Conservation (phyloP, 257 asterid genomes). For the Solanum pimpinellifolium region DNA sequence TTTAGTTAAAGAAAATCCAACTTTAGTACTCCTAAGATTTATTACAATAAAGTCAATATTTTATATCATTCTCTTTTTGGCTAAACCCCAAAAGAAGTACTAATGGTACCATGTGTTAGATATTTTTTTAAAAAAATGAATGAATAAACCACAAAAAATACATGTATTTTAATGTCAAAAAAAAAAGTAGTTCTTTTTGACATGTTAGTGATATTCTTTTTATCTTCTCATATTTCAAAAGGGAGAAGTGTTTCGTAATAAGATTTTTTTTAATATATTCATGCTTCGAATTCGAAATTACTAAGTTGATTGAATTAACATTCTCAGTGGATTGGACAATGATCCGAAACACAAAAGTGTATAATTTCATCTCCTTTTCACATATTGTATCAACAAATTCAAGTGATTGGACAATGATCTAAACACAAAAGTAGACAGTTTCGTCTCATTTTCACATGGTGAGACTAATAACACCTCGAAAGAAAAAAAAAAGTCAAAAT, state of each 20-base stretch:
- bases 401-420: too few relatives aligned
- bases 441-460: neutral
- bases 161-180: neutral
- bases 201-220: neutral
- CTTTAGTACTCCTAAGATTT: neutral
- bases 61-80: neutral
- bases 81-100: neutral
- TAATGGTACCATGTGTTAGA: neutral
- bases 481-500: neutral
- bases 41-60: neutral
- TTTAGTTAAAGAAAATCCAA: neutral
- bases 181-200: neutral
- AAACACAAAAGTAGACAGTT: too few relatives aligned
- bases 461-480: neutral
- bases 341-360: neutral
- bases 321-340: neutral
- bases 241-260: neutral
- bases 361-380: neutral
- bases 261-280: too few relatives aligned
- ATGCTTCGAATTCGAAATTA: rapidly evolving
- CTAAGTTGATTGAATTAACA: neutral
- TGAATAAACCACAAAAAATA: neutral
- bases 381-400: too few relatives aligned
- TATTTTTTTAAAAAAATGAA: neutral
- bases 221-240: too few relatives aligned